Percentiles rank a stretch among this genome's conserved stretches.
Conservation (phyloP, 2,329 filamentous ascomycete genomes). For the Sporothrix schenckii region DNA sequence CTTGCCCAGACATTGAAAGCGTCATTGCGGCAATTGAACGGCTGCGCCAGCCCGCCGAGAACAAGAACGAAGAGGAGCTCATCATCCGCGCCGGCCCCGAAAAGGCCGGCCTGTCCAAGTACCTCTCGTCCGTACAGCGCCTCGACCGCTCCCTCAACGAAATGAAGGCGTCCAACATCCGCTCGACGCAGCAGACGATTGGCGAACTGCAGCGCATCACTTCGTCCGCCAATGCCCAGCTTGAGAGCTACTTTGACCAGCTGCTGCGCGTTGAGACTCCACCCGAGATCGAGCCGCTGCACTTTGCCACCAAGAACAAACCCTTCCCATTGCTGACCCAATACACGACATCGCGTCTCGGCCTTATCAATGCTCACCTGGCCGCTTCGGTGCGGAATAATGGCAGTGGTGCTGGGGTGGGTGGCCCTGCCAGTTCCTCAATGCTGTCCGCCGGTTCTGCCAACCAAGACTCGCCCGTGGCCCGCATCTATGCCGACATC, state of each 20-base stretch:
- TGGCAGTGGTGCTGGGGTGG: constrained; percentile 33
- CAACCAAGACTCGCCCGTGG: constrained; percentile 68
- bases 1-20: constrained; percentile 67
- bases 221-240: constrained; percentile 75
- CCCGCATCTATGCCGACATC: constrained; percentile 82
- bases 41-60: constrained; percentile 86
- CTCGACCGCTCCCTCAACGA: constrained; percentile 82
- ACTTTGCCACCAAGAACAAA: constrained; percentile 87
- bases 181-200: constrained; percentile 88
- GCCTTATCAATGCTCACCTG: constrained; percentile 79
- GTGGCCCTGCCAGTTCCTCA: constrained; percentile 60
- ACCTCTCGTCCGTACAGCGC: constrained; percentile 86
- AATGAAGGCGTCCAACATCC: constrained; percentile 85
- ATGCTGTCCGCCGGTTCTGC: constrained; percentile 46
- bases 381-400: constrained; percentile 59
- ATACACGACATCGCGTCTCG: constrained; percentile 74
- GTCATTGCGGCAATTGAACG: constrained; percentile 85
- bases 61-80: constrained; percentile 86
- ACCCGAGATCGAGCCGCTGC: constrained; percentile 80
- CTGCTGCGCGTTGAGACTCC: constrained; percentile 75
- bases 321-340: constrained; percentile 80
- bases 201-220: constrained; percentile 76
- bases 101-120: constrained; percentile 78
- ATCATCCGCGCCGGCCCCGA: constrained; percentile 88
- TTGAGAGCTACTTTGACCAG: constrained; percentile 82